Evolutionary conservation across 1,284 basidiomycete species (phyloP), one percentile per base, ranked within the genome.

Genomic region (Pseudomicrostroma phylloplanum): DNA sequence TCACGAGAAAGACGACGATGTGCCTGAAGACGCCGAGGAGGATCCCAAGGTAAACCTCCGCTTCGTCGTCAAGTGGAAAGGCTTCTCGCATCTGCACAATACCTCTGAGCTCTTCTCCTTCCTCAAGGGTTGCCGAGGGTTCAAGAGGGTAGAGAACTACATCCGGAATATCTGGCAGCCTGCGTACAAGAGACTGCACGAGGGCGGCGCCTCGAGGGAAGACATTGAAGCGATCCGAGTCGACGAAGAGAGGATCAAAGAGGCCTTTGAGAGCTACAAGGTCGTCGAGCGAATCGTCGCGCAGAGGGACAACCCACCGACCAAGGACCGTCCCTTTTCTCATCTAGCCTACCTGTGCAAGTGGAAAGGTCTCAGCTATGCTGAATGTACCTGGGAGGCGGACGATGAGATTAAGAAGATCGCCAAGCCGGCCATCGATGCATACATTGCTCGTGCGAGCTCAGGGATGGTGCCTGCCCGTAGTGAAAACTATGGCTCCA

Each of bases 141-240:
- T 96, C 77, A 98, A 98, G 82, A 90, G 92, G 62, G 91, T 99
- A 63, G 94, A 97, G 81, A 98, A 98, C 82, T 99, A 98, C 81
- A 96, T 99, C 84, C 94, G 94, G 79, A 85, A 87, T 19, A 80
- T 85, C 42, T 84, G 82, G 79, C 68, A 74, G 84, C 87, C 82
- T 0, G 91, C 91, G 81, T 87, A 91, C 67, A 84, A 86, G 6
- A 86, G 87, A 51, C 83, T 91, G 23, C 83, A 82, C 60, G 84
- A 84, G 55, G 85, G 89, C 6, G 85, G 86, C 17, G 84, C 92
- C 23, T 87, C 88, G 0, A 85, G 86, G 13, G 94, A 99, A 82
- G 94, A 99, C 72, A 82, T 87, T 58, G 94, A 99, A 81, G 87
- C 88, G 15, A 69, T 82, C 17, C 75, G 81, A 72, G 87, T 97